Base-by-base conservation (phyloP, 1,139 yeast species). In the Hansenula anomala region DNA sequence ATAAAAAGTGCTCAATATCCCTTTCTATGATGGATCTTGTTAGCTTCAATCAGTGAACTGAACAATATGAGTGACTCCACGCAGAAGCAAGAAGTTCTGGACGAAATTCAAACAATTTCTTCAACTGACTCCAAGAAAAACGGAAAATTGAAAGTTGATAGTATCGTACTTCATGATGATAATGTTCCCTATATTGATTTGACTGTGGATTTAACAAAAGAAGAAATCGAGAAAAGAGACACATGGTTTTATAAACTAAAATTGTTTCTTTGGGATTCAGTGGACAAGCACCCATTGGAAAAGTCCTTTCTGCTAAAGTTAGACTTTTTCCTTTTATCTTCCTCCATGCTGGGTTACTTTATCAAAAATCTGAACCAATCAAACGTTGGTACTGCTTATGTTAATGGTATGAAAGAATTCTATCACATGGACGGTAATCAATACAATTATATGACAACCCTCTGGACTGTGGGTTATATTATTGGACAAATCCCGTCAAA, bases 381-480 rank as follows among this genome's bases (percentile, higher is more conserved):
- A 8, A 71, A 71, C 45, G 54, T 72, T 10, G 53, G 67, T 20
- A 70, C 73, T 13, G 75, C 39, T 3, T 65, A 40, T 19, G 31
- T 29, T n/a, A 29, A 29, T 17, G 31, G 31, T 29, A 29, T 29
- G 31, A 29, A 29, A 14, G 78, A 75, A 43, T 72, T 70, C 43
- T 69, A 69, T 44, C 42, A 54, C 6, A 68, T 78, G 68, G 56
- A 59, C 37, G 63, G 63, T 9, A 71, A 76, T 47, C 78, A 78
- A 47, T 69, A 69, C 40, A 70, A 75, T 39, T 69, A 71, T 40
- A 60, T 75, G 47, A 58, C 62, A 13, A 69, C 80, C 0, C 56
- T 69, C 25, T 75, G 72, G 67, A 73, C 79, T 0, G 71, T 72
- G n/a, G 82, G 81, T 2, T 75, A 75, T 42, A 69, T 74, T 41